Percentiles rank a stretch among this genome's conserved stretches.
Conservation (phyloP, 768 basidiomycete genomes). For the Rickenella mellea region DNA sequence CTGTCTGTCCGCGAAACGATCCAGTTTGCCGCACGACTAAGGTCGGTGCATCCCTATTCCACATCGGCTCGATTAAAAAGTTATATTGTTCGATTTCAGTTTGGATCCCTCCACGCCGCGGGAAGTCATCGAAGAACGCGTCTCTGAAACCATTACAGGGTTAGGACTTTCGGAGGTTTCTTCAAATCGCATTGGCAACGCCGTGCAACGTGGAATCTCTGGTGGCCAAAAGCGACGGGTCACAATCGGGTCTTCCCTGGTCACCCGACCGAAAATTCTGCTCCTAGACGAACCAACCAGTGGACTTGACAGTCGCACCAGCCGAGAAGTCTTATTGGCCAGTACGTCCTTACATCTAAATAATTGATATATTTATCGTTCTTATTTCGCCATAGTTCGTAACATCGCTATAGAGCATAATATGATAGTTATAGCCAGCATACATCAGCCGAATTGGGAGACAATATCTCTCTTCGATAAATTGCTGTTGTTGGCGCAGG, state of each 20-base stretch:
- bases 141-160: constrained; percentile 32
- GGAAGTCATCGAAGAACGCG: constrained; percentile 27
- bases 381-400: too few species aligned
- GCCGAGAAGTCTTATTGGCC: constrained; percentile 32
- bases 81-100: constrained; percentile 1
- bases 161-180: constrained; percentile 41
- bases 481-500: constrained; percentile 47
- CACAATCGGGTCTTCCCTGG: constrained; percentile 50
- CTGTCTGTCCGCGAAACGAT: constrained; percentile 50
- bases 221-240: constrained; percentile 61
- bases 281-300: constrained; percentile 57
- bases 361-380: too few species aligned
- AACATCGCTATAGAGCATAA: constrained; percentile 34
- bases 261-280: constrained; percentile 49
- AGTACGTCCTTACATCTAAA: constrained; percentile 16
- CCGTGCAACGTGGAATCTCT: constrained; percentile 48
- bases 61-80: not conserved
- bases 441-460: constrained; percentile 59
- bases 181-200: constrained; percentile 45
- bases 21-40: constrained; percentile 38
- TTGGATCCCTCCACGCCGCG: constrained; percentile 8
- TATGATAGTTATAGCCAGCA: constrained; percentile 52
- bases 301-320: constrained; percentile 42
- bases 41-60: constrained; percentile 20
- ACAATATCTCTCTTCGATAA: constrained; percentile 53